Evolutionary conservation across 331 rosid species (phyloP).

Genomic region (Erythrophleum ivorense): DNA sequence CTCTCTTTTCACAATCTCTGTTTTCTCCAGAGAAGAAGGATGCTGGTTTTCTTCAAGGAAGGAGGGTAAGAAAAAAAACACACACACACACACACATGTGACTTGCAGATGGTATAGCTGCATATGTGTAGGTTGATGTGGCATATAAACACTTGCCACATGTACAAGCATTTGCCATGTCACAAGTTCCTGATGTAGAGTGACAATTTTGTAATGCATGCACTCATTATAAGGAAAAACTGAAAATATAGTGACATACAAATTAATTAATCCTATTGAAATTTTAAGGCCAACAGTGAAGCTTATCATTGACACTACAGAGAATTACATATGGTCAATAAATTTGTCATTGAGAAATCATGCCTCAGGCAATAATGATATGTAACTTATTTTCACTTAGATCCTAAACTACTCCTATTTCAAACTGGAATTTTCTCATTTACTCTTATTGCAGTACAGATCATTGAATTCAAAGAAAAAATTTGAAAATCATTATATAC

Average conservation of each 20-base stretch:
- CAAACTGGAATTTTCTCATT: not conserved
- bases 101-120: not conserved
- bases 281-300: slow-evolving; percentile 11
- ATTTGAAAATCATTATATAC: slow-evolving; percentile 21
- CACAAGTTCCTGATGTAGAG: not conserved
- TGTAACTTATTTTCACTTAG: not conserved
- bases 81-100: not conserved
- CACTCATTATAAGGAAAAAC: not conserved
- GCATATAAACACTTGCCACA: not conserved
- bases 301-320: slow-evolving; percentile 1
- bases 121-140: not conserved
- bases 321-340: not conserved
- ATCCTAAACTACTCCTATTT: slow-evolving; percentile 17
- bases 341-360: not conserved
- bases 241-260: not conserved
- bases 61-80: not conserved
- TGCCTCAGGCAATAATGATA: not conserved
- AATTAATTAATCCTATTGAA: not conserved
- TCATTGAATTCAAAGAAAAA: slow-evolving; percentile 13
- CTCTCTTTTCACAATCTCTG: too few relatives aligned
- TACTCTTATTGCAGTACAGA: slow-evolving; percentile 4
- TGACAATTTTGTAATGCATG: not conserved
- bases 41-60: not conserved
- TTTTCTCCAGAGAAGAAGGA: not conserved
- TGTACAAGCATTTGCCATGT: not conserved